Evolutionary conservation across 306 rosid genomes (phyloP), one percentile per base, ranked within the genome.

Genomic region (Glycine latifolia): DNA sequence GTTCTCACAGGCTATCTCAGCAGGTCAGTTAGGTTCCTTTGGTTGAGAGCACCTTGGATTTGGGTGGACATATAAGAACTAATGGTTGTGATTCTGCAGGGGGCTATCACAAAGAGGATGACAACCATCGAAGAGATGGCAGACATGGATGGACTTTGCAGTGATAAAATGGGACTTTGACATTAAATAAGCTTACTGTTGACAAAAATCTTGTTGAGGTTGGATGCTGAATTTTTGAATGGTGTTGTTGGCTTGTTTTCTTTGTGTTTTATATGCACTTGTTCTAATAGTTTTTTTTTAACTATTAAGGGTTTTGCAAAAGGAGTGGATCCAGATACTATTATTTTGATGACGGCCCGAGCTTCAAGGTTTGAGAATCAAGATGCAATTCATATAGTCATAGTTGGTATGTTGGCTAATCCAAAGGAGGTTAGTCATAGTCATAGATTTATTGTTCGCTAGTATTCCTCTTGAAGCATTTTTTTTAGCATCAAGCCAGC

Each of bases 311-410:
- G 91, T 81, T 93, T 95, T 52, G 86, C 91, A 33, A 95, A 93
- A 89, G 98, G 98, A 88, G 94, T 95, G 78, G 98, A 95, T 87
- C 82, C 90, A 1, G 98, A 95, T 63, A 80, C 94, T 71, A 96
- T 95, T 81, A 94, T 95, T 86, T 85, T 95, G 85, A 93, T 95
- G 99, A 95, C 99, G n/a, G 99, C 99, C 77, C 87, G 91, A 80
- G 99, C 99, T 68, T 95, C 99, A 33, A 90, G 99, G 84, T 84
- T 81, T 39, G 98, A 95, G 89, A 95, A 95, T 83, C 99, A 95
- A 89, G 99, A 95, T 83, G 99, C 99, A 54, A 95, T 95, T 47
- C 98, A 95, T 83, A 59, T 92, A 58, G 99, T 98, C 83, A 93
- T 95, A 77, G 99, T 95, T 85, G 96, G 98, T 82, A 91, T 84